Percentiles rank a stretch among this genome's conserved stretches.
phyloP scores from a whole-genome alignment of 2,329 filamentous ascomycete species.

The Penicillium palitans region DNA sequence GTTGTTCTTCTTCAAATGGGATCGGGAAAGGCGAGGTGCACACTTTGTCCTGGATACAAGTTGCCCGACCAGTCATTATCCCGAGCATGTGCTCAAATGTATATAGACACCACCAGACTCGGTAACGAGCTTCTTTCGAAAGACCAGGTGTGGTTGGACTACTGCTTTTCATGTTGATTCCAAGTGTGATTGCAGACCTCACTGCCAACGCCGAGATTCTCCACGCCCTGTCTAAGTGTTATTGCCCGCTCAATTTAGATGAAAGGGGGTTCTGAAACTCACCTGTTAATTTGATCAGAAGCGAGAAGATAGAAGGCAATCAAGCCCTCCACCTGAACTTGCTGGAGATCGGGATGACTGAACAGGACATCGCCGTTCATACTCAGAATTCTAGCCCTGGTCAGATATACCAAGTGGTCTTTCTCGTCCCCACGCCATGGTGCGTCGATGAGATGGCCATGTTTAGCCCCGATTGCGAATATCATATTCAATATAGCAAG shows the following conservation, averaged over 20 bases:
- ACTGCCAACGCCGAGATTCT: constrained; percentile 44
- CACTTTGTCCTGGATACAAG: constrained; percentile 45
- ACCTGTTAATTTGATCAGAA: constrained; percentile 48
- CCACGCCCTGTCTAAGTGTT: constrained; percentile 39
- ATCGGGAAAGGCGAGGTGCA: constrained; percentile 46
- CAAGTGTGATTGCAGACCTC: constrained; percentile 45
- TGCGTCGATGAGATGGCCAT: constrained; percentile 45
- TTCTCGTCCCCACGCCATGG: constrained; percentile 44
- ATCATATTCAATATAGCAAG: constrained; percentile 50
- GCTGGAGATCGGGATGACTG: constrained; percentile 47
- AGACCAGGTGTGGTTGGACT: constrained; percentile 38
- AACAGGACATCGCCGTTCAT: constrained; percentile 46
- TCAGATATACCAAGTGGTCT: constrained; percentile 48
- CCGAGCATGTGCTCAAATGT: constrained; percentile 47
- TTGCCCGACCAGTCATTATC: constrained; percentile 49
- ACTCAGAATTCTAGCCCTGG: constrained; percentile 45
- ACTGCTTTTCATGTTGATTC: constrained; percentile 48
- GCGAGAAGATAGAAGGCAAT: constrained; percentile 47
- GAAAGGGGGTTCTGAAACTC: constrained; percentile 10
- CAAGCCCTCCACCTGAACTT: constrained; percentile 47
- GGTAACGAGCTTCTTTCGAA: constrained; percentile 49
- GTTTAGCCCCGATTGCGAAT: constrained; percentile 47
- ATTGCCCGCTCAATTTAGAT: background rate
- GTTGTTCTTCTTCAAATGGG: constrained; percentile 43
- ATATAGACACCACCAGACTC: constrained; percentile 50